phyloP scores from a whole-genome alignment of 805 yeast genomes.

The Wickerhamomyces ciferrii region DNA sequence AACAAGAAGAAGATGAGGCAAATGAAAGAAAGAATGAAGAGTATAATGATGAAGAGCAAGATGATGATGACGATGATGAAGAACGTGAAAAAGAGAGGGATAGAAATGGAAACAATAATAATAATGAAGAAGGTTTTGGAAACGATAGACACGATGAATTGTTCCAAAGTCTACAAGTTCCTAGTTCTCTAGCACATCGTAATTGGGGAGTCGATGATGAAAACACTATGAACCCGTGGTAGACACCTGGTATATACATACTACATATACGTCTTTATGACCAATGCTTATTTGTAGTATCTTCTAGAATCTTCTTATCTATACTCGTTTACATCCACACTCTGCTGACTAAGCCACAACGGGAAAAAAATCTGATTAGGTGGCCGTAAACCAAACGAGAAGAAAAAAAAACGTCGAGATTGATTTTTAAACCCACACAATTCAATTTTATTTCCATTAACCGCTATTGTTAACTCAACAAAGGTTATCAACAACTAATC shows the following conservation, averaged over 20 bases:
- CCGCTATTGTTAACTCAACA: not conserved
- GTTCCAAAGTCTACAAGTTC: slow-evolving; percentile 43
- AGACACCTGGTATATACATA: no score
- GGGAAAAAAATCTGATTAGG: not conserved
- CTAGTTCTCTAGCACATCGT: slow-evolving; percentile 45
- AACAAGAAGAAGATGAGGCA: slow-evolving; percentile 5
- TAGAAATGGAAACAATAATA: not conserved
- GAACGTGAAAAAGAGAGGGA: slow-evolving; percentile 8
- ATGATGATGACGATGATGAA: slow-evolving; percentile 9
- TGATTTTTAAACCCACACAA: not conserved
- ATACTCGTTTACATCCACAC: not conserved
- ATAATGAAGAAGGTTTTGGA: slow-evolving; percentile 2
- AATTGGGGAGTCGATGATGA: slow-evolving; percentile 47
- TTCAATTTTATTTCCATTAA: no score
- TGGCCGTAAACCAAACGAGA: not conserved
- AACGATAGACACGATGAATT: slow-evolving; percentile 38
- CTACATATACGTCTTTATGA: no score
- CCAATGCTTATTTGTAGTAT: no score
- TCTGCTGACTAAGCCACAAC: not conserved
- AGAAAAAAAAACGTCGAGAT: not conserved
- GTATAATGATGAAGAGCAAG: slow-evolving; percentile 10
- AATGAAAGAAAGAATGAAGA: slow-evolving; percentile 3
- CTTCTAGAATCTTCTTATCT: not conserved
- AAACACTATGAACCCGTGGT: slow-evolving; percentile 68
- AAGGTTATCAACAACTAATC: no score